phyloP scores from a whole-genome alignment of 2,329 filamentous ascomycete species.

The Uncinocarpus reesii region DNA sequence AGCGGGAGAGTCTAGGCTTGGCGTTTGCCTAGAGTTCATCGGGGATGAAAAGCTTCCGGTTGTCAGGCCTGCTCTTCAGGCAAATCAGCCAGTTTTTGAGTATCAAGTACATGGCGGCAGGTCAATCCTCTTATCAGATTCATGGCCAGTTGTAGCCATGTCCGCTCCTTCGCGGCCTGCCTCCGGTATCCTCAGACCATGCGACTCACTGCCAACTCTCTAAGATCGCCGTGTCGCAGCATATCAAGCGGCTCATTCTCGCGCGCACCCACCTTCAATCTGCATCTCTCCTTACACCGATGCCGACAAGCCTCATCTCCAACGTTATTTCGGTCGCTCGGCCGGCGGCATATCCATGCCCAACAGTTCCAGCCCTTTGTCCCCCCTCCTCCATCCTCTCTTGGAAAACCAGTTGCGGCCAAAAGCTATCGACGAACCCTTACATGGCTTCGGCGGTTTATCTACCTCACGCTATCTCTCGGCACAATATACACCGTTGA shows the following conservation, averaged over 20 bases:
- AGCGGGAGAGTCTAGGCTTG: no score
- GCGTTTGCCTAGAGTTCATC: no score
- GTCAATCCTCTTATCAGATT: neutral
- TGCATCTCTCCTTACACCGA: neutral
- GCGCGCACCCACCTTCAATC: neutral
- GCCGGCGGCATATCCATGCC: slow-evolving; percentile 6
- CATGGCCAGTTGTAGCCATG: slow-evolving; percentile 11
- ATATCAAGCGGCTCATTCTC: neutral
- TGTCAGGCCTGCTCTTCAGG: no score
- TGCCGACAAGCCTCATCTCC: neutral
- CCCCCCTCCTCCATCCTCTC: slow-evolving; percentile 66
- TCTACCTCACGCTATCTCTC: slow-evolving; percentile 50
- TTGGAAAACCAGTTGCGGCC: slow-evolving; percentile 61
- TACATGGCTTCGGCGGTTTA: slow-evolving; percentile 66
- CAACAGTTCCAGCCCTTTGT: slow-evolving; percentile 43
- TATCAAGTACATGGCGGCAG: no score
- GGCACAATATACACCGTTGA: slow-evolving; percentile 61
- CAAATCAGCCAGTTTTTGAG: no score
- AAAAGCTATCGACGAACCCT: slow-evolving; percentile 60
- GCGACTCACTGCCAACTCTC: neutral
- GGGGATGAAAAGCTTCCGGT: no score
- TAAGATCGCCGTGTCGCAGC: neutral
- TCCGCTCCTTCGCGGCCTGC: slow-evolving; percentile 4
- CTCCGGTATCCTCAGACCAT: neutral
- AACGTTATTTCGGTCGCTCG: neutral